These are phyloP conservation scores for Penicillium sp. DNA, from an alignment of 2,329 filamentous ascomycete genomes.

Conservation along the genomic window DNA sequence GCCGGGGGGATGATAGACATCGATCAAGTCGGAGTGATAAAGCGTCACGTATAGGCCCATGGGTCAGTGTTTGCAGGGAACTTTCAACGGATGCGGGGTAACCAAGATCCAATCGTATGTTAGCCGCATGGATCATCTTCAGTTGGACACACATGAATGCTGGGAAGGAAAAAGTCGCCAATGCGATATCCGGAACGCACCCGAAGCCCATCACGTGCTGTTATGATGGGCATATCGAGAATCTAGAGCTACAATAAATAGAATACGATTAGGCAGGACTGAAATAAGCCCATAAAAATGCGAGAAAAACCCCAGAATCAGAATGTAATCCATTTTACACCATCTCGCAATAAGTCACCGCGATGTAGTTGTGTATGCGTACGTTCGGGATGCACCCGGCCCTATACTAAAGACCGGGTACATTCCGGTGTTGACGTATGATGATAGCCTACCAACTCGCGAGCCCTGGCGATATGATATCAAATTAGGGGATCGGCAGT, in stretches of 20 bases:
- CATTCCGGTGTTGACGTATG: constrained; percentile 17
- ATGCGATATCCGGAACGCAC: constrained; percentile 6
- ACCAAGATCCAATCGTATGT: neutral
- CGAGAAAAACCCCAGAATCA: neutral
- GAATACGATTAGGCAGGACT: neutral
- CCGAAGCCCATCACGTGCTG: constrained; percentile 9
- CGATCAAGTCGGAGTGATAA: neutral
- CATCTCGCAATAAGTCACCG: neutral
- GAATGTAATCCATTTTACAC: neutral
- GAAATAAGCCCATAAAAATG: neutral
- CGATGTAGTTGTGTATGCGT: neutral
- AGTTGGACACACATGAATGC: neutral
- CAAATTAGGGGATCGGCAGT: neutral
- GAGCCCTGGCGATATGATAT: neutral
- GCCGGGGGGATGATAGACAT: neutral
- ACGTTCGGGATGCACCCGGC: constrained; percentile 15
- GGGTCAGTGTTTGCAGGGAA: neutral
- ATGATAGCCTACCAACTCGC: constrained; percentile 4
- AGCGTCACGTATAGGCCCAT: neutral
- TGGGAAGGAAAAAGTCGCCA: neutral
- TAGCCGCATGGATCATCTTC: neutral
- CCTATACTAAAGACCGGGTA: constrained; percentile 9
- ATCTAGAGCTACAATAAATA: neutral
- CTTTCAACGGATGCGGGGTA: neutral
- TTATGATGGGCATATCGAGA: neutral